phyloP scores from a whole-genome alignment of 1,284 basidiomycete species.

The Agaricales sp. region DNA sequence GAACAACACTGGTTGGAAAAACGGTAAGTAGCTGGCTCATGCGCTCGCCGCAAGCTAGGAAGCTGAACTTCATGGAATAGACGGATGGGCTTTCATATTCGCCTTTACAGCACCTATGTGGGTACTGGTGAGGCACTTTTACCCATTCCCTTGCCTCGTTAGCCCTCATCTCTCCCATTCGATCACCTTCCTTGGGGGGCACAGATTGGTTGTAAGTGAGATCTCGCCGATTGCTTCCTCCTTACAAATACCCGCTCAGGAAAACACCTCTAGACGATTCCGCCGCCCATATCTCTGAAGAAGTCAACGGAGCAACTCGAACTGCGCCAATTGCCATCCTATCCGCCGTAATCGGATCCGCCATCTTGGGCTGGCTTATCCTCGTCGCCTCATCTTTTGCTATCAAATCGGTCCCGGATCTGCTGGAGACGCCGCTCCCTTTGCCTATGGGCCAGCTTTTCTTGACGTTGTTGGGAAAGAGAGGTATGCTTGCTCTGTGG shows the following conservation, averaged over 20 bases:
- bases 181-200: too few species aligned
- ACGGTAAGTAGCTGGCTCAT: conserved; percentile 39
- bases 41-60: too few species aligned
- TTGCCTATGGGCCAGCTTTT: conserved; percentile 68
- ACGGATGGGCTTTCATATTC: conserved; percentile 63
- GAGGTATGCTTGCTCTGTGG: conserved; percentile 64
- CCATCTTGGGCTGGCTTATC: conserved; percentile 52
- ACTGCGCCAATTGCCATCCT: conserved; percentile 76
- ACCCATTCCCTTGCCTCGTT: too few species aligned
- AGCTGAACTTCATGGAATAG: too few species aligned
- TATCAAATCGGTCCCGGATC: conserved; percentile 40
- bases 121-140: conserved; percentile 42
- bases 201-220: too few species aligned
- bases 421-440: conserved; percentile 41
- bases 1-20: conserved; percentile 61
- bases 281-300: conserved; percentile 71
- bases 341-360: conserved; percentile 46
- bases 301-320: conserved; percentile 53
- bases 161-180: too few species aligned
- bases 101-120: conserved; percentile 70
- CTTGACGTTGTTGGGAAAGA: conserved; percentile 51
- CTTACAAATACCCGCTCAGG: too few species aligned
- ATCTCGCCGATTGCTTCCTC: conserved; percentile 16
- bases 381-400: conserved; percentile 58
- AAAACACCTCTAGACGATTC: conserved; percentile 70